phyloP scores from a whole-genome alignment of 441 rosid genomes.

The Gossypium trilobum region DNA sequence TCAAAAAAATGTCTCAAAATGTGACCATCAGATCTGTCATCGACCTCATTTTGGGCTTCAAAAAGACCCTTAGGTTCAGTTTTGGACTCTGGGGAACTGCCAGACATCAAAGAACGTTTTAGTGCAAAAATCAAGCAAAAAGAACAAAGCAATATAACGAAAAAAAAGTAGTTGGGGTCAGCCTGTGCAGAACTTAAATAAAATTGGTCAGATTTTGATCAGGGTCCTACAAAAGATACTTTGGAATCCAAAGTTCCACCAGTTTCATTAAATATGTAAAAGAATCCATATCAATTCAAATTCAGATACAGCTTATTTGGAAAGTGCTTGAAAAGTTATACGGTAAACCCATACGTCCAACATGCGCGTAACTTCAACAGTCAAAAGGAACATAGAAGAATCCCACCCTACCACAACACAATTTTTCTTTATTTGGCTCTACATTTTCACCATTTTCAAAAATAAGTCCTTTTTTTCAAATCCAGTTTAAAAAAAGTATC shows the following conservation, averaged over 20 bases:
- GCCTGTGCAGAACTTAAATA: constrained; percentile 44
- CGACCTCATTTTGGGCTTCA: constrained; percentile 32
- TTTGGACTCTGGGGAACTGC: constrained; percentile 32
- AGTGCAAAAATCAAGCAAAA: neutral
- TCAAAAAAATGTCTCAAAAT: constrained; percentile 74
- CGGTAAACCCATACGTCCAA: no score
- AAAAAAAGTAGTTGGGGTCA: constrained; percentile 44
- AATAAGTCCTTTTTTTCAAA: no score
- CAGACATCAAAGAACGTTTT: constrained; percentile 9
- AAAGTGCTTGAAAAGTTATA: no score
- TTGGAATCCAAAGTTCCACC: constrained; percentile 1
- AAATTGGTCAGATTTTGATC: constrained; percentile 25
- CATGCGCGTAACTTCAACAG: neutral
- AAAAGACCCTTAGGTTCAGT: constrained; percentile 34
- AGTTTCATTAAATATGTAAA: neutral
- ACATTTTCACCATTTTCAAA: no score
- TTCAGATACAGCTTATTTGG: no score
- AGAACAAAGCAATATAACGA: constrained; percentile 12
- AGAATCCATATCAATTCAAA: no score
- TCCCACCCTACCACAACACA: no score
- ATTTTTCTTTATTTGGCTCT: no score
- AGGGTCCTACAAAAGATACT: constrained; percentile 22
- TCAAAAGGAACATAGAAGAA: neutral
- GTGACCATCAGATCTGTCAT: constrained; percentile 43
- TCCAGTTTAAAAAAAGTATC: no score